Percentiles rank a stretch among this genome's conserved stretches.
These are phyloP conservation scores for Erucastrum elatum DNA, from an alignment of 345 rosid genomes.

Conservation along the genomic window DNA sequence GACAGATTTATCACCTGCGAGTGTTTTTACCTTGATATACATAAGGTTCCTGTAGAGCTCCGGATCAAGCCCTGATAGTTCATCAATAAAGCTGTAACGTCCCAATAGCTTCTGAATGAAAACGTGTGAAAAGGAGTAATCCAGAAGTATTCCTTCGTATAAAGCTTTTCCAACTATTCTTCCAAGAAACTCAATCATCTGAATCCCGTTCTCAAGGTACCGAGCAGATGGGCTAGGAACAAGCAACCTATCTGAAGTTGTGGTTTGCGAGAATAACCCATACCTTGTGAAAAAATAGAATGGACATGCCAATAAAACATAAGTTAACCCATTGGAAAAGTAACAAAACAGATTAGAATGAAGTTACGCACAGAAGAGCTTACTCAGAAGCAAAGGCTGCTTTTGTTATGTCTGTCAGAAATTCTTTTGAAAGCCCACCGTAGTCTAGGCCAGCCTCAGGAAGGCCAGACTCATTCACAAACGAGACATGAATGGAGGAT, in stretches of 20 bases:
- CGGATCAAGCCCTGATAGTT: slow-evolving; percentile 93
- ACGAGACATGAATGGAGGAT: slow-evolving; percentile 88
- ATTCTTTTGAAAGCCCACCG: slow-evolving; percentile 97
- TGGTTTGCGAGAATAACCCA: slow-evolving; percentile 87
- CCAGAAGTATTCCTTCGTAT: slow-evolving; percentile 92
- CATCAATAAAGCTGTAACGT: slow-evolving; percentile 95
- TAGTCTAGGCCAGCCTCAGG: slow-evolving; percentile 98
- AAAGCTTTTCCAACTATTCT: slow-evolving; percentile 97
- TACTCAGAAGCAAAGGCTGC: slow-evolving; percentile 91
- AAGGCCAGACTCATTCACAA: slow-evolving; percentile 95
- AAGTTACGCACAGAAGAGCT: slow-evolving; percentile 40
- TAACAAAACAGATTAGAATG: slow-evolving; percentile 11
- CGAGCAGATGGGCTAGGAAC: slow-evolving; percentile 87
- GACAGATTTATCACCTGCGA: slow-evolving; percentile 18
- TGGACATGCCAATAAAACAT: slow-evolving; percentile 4
- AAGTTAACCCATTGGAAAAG: slow-evolving; percentile 20
- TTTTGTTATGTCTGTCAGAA: slow-evolving; percentile 92
- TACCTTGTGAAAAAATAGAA: slow-evolving; percentile 49
- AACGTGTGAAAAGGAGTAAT: slow-evolving; percentile 89
- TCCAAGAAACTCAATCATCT: slow-evolving; percentile 97
- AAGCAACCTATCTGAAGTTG: slow-evolving; percentile 79
- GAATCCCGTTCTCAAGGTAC: slow-evolving; percentile 78
- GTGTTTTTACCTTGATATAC: slow-evolving; percentile 87
- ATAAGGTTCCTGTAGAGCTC: slow-evolving; percentile 86
- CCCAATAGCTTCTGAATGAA: slow-evolving; percentile 94